Evolutionary conservation across 805 yeast species (phyloP), one percentile per base, ranked within the genome.

Genomic region (Myxozyma mucilagina): DNA sequence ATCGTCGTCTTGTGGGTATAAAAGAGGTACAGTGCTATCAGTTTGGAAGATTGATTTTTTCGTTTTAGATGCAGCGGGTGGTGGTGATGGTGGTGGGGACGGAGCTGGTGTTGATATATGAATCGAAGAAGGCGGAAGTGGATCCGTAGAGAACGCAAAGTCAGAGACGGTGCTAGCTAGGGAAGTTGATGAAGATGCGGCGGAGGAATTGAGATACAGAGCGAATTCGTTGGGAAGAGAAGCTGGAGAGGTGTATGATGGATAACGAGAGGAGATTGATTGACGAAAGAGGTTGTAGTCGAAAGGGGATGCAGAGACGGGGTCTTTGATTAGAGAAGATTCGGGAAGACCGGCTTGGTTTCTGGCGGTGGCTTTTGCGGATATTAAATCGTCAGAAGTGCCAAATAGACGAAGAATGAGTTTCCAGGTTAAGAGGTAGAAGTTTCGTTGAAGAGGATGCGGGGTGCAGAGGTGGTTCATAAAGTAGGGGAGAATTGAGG

Each of bases 41-140:
- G 88, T 81, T 72, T 87, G 91, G 63, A 82, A 85, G 53, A 82
- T 71, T 1, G 74, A 67, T 50, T 73, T 70, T 31, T 71, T 65
- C 41, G 38, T 45, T 34, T 52, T 63, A 13, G 57, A 20, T 7
- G 16, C 70, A 42, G 32, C 73, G 72, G 36, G 70, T 47, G 16
- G 74, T 54, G 89, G 87, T 1, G 84, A 78, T 16, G 80, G 70
- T 0, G 88, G 86, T 0, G 96, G 96, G 0, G 96, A 89, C 2
- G 96, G 94, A 0, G 87, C 88, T 0, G 96, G 97, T 0, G 97
- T 90, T 0, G 97, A 92, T 10, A 90, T 80, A 71, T 88, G 92
- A 4, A 86, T 76, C 0, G 82, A 74, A 44, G 84, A 85, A 0
- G 81, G 75, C 0, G 86, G 87, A 24, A 82, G 71, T 41, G 78